These are phyloP conservation scores for Ustilago hordei DNA, from an alignment of 1,284 basidiomycete species.

Conservation along the genomic window DNA sequence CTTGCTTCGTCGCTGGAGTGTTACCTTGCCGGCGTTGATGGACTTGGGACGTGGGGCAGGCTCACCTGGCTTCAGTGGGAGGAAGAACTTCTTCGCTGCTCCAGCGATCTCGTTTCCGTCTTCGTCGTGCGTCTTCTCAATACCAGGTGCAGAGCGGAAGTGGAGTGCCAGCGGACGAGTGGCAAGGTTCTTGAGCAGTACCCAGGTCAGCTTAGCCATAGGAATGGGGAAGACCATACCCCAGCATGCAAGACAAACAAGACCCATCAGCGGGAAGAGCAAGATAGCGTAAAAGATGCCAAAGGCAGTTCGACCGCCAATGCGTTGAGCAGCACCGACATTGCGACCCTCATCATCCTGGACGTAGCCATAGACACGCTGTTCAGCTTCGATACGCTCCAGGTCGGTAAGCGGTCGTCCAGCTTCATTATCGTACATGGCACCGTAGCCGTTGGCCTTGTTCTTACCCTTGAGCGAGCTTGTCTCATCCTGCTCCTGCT, in stretches of 20 bases:
- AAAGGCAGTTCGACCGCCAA: slow-evolving; percentile 60
- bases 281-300: slow-evolving; percentile 82
- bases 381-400: slow-evolving; percentile 58
- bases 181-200: slow-evolving; percentile 85
- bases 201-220: slow-evolving; percentile 98
- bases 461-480: slow-evolving; percentile 53
- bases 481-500: slow-evolving; percentile 45
- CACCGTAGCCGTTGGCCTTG: slow-evolving; percentile 40
- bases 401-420: slow-evolving; percentile 35
- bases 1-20: slow-evolving; percentile 72
- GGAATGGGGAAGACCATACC: slow-evolving; percentile 92
- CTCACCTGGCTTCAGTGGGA: slow-evolving; percentile 70
- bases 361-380: slow-evolving; percentile 64
- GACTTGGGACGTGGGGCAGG: slow-evolving; percentile 69
- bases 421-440: slow-evolving; percentile 28
- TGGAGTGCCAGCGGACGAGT: slow-evolving; percentile 85
- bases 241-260: slow-evolving; percentile 83
- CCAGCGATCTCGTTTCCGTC: slow-evolving; percentile 64
- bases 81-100: slow-evolving; percentile 47
- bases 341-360: slow-evolving; percentile 60
- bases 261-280: slow-evolving; percentile 84
- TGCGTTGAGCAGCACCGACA: slow-evolving; percentile 51
- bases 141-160: slow-evolving; percentile 76
- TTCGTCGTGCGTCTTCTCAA: slow-evolving; percentile 45
- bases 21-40: slow-evolving; percentile 72